These are phyloP conservation scores for Boletus rubropictus DNA, from an alignment of 768 basidiomycete genomes.

Conservation along the genomic window DNA sequence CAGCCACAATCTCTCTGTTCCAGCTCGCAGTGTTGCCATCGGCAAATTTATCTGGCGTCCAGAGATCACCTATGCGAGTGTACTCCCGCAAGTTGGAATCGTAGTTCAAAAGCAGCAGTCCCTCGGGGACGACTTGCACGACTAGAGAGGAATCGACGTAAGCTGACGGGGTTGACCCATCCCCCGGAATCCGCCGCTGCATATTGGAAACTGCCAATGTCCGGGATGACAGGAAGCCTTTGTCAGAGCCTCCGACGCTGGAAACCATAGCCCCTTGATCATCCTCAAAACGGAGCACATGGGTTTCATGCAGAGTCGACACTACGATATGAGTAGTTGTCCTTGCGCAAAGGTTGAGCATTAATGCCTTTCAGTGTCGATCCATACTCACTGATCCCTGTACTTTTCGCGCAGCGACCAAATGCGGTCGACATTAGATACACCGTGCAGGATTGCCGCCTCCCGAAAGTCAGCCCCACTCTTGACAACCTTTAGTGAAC, in stretches of 20 bases:
- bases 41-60: conserved; percentile 32
- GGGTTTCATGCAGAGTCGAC: conserved; percentile 52
- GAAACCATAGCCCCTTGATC: conserved; percentile 14
- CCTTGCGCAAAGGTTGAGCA: conserved; percentile 29
- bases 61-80: conserved; percentile 35
- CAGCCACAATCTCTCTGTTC: conserved; percentile 54
- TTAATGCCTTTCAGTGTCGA: not conserved
- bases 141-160: conserved; percentile 49
- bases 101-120: conserved; percentile 52
- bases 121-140: conserved; percentile 66
- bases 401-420: conserved; percentile 54
- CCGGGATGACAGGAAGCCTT: conserved; percentile 46
- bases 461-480: conserved; percentile 79
- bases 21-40: conserved; percentile 17
- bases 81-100: conserved; percentile 42
- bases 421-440: conserved; percentile 51
- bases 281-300: conserved; percentile 47
- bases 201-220: conserved; percentile 67
- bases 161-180: conserved; percentile 13
- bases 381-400: conserved; percentile 42
- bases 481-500: conserved; percentile 70
- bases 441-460: conserved; percentile 49
- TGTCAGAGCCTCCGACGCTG: conserved; percentile 32
- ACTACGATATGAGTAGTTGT: conserved; percentile 51
- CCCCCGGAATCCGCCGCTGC: conserved; percentile 22